Conservation (phyloP, 2,329 filamentous ascomycete species). For the Torrubiella hemipterigena region DNA sequence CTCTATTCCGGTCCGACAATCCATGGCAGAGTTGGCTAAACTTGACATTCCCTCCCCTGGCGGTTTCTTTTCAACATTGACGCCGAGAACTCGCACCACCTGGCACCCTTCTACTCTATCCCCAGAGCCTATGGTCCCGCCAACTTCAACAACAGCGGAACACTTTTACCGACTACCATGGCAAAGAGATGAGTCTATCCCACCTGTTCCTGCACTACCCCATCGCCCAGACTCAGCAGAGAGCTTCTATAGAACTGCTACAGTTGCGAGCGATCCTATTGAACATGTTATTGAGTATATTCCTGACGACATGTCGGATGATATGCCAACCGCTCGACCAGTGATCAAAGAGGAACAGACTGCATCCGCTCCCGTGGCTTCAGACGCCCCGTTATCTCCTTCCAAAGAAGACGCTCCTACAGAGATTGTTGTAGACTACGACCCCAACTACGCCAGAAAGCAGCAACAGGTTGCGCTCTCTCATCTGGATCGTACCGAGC, state of each 20-base stretch:
- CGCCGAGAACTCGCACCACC: slow-evolving; percentile 62
- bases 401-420: slow-evolving; percentile 45
- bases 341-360: slow-evolving; percentile 18
- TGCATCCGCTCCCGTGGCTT: slow-evolving; percentile 17
- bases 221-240: slow-evolving; percentile 24
- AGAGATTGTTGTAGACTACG: slow-evolving; percentile 59
- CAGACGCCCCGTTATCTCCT: slow-evolving; percentile 25
- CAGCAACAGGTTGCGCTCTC: slow-evolving; percentile 57
- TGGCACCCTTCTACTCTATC: slow-evolving; percentile 57
- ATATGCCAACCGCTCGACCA: slow-evolving; percentile 56
- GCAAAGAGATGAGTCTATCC: slow-evolving; percentile 32
- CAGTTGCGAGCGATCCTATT: slow-evolving; percentile 34
- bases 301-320: slow-evolving; percentile 38
- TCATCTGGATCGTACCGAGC: slow-evolving; percentile 73
- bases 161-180: slow-evolving; percentile 84
- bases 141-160: slow-evolving; percentile 84
- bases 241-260: slow-evolving; percentile 23
- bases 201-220: slow-evolving; percentile 22
- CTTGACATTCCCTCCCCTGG: slow-evolving; percentile 86
- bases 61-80: slow-evolving; percentile 81
- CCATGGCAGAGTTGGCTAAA: slow-evolving; percentile 61
- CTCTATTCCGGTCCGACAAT: slow-evolving; percentile 30
- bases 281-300: slow-evolving; percentile 56
- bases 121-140: slow-evolving; percentile 44
- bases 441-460: slow-evolving; percentile 62